Evolutionary conservation across 805 yeast species (phyloP), one percentile per base, ranked within the genome.

Genomic region (Komagataella ulmi): DNA sequence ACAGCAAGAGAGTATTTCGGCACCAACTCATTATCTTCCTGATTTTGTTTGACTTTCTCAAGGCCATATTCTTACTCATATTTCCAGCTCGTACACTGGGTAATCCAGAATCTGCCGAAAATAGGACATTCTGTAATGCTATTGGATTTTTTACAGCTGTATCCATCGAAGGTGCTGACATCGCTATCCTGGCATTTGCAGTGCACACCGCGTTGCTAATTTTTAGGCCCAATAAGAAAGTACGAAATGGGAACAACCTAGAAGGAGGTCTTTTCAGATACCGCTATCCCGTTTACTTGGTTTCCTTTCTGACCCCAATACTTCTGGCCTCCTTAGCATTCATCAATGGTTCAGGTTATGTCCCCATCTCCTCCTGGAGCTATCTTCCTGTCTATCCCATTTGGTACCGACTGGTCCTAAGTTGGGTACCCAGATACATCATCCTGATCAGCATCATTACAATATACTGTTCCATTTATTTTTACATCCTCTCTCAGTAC

Each of bases 81-180:
- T 88, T 81, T 61, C 95, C 95, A 0, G 46, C 52, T 7, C 43
- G 47, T 7, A 46, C 47, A 6, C 6, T 48, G 17, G n/a, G 14
- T 10, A 17, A 45, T 6, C 59, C 57, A 2, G 47, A 51, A 1
- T 54, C 60, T 2, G 47, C 47, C n/a, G 47, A 45, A n/a, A 58
- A 57, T 52, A 30, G 24, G 1, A 64, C 63, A 30, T 79, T 84
- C 60, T 78, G 83, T 58, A 79, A 81, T 59, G 77, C 80, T 3
- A 74, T 84, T 43, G 96, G 96, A 2, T 88, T 85, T 71, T 81
- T 87, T 65, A 85, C 95, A 1, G 86, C 90, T 3, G 73, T 81
- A 45, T 75, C 88, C 19, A 83, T 85, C 12, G 95, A 87, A 65
- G 95, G 95, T 18, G 88, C 90, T 1, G 97, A 89, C 65, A 61